phyloP scores from a whole-genome alignment of 306 rosid genomes.

The Medicago arabica region DNA sequence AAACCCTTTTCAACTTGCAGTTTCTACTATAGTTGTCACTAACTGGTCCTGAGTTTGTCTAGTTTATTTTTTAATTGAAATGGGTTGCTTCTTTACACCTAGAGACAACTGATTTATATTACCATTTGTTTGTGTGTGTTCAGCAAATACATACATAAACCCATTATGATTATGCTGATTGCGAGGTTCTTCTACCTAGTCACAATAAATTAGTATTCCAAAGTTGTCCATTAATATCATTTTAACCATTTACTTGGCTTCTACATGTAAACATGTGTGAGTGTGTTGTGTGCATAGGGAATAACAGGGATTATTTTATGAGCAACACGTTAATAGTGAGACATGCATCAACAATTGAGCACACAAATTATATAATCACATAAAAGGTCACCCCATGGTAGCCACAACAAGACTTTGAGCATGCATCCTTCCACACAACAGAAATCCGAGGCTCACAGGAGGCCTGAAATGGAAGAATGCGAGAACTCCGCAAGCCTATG shows the following conservation, averaged over 20 bases:
- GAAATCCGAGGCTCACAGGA: constrained; percentile 59
- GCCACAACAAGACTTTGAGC: constrained; percentile 57
- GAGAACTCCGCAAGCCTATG: constrained; percentile 46
- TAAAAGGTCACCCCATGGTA: constrained; percentile 50
- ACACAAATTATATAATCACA: constrained; percentile 51
- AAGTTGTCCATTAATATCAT: constrained; percentile 22
- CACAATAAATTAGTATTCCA: constrained; percentile 17
- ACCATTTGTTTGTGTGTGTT: constrained; percentile 15
- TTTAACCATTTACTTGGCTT: constrained; percentile 27
- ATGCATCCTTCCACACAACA: constrained; percentile 57
- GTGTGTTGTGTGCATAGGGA: neutral
- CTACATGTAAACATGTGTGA: constrained; percentile 27
- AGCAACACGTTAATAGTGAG: constrained; percentile 36
- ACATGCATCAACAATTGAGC: constrained; percentile 43
- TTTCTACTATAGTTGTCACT: constrained; percentile 16
- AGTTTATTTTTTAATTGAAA: neutral
- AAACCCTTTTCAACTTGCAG: constrained; percentile 32
- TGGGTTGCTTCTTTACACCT: constrained; percentile 8
- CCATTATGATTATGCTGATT: constrained; percentile 8
- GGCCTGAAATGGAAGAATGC: constrained; percentile 58
- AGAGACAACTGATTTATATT: constrained; percentile 9
- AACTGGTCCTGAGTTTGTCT: constrained; percentile 5
- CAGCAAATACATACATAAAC: constrained; percentile 2
- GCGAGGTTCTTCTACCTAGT: constrained; percentile 19
- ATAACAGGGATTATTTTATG: constrained; percentile 29